Conservation (phyloP, 2,329 filamentous ascomycete species). For the Fusarium sp. region DNA sequence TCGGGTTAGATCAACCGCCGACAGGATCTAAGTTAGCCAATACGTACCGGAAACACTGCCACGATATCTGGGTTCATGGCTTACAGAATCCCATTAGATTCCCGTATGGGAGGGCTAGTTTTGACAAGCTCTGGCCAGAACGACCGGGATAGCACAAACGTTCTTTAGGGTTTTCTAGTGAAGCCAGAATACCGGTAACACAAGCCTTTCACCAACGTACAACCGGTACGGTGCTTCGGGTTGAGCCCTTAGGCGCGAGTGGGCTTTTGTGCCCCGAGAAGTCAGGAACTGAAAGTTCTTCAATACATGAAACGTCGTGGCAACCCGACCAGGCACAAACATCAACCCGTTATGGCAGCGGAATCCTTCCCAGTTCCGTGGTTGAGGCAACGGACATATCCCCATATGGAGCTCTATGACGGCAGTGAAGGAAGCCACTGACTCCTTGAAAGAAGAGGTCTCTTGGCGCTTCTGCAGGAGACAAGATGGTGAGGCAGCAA, state of each 20-base stretch:
- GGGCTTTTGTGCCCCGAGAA: neutral
- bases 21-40: constrained; percentile 6
- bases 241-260: too few relatives aligned
- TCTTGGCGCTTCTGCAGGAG: constrained; percentile 33
- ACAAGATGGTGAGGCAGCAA: constrained; percentile 39
- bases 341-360: constrained; percentile 12
- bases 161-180: neutral
- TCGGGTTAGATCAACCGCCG: constrained; percentile 17
- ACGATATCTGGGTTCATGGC: constrained; percentile 7
- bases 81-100: constrained; percentile 13
- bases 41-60: constrained; percentile 1
- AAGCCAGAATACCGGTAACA: neutral
- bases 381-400: constrained; percentile 20
- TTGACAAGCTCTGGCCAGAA: neutral
- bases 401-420: constrained; percentile 20
- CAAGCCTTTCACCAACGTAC: neutral
- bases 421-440: constrained; percentile 16
- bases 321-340: constrained; percentile 30
- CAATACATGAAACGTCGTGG: constrained; percentile 24
- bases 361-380: constrained; percentile 19
- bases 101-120: constrained; percentile 11
- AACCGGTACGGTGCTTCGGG: neutral
- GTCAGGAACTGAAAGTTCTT: neutral
- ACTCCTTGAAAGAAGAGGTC: constrained; percentile 10
- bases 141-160: neutral